These are phyloP conservation scores for Dictyostelium intermedium DNA, from an alignment of 78 protist species.

Conservation along the genomic window DNA sequence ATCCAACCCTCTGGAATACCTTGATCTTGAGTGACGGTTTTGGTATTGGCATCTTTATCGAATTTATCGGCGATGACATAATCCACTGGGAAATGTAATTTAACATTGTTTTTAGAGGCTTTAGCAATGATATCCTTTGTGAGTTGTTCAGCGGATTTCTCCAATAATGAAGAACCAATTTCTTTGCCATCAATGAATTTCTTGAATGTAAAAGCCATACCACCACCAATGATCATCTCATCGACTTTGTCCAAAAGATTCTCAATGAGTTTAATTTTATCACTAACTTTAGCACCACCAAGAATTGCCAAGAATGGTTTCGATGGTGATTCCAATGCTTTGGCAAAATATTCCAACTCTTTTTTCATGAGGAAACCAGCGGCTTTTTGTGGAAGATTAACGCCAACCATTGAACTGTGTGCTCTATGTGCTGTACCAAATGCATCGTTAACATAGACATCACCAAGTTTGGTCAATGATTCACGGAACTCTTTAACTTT, in stretches of 20 bases:
- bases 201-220: conserved; percentile 99
- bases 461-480: conserved; percentile 94
- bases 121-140: conserved; percentile 87
- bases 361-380: conserved; percentile 97
- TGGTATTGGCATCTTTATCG: conserved; percentile 73
- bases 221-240: conserved; percentile 98
- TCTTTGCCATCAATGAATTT: conserved; percentile 83
- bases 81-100: conserved; percentile 95
- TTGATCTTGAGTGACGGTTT: conserved; percentile 69
- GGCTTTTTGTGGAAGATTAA: conserved; percentile 78
- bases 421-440: conserved; percentile 99
- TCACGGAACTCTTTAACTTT: conserved; percentile 93
- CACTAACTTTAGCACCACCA: conserved; percentile 97
- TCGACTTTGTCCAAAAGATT: conserved; percentile 96
- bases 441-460: conserved; percentile 98
- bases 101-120: conserved; percentile 92
- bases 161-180: conserved; percentile 94
- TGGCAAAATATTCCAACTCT: conserved; percentile 97
- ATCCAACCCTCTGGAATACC: conserved; percentile 98
- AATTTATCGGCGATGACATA: conserved; percentile 92
- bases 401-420: conserved; percentile 93
- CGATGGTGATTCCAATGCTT: conserved; percentile 92
- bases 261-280: conserved; percentile 97
- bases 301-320: conserved; percentile 98
- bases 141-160: conserved; percentile 90